A percentile compares a stretch with the other conserved stretches of the same genome.
These are phyloP conservation scores for Ogataea glucozyma DNA, from an alignment of 805 yeast genomes.

Conservation along the genomic window DNA sequence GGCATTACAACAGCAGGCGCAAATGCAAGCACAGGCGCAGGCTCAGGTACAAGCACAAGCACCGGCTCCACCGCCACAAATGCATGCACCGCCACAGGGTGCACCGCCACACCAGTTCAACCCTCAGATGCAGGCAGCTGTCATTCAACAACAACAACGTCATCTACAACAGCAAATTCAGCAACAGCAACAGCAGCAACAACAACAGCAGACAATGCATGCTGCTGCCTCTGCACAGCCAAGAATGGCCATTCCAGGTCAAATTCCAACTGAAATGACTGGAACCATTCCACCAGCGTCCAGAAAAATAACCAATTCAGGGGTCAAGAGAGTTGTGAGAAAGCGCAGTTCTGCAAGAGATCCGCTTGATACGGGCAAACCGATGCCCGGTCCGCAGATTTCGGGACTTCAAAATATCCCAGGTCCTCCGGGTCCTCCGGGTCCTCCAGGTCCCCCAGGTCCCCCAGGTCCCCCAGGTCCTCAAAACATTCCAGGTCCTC, in stretches of 20 bases:
- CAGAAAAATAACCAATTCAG: constrained; percentile 8
- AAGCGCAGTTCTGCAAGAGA: constrained; percentile 18
- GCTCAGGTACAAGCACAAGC: constrained; percentile 7
- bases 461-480: background rate
- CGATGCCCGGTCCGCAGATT: background rate
- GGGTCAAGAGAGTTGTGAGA: constrained; percentile 12
- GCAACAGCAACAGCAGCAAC: constrained; percentile 28
- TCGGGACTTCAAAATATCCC: background rate
- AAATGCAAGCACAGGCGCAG: constrained; percentile 18
- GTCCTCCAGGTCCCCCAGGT: background rate
- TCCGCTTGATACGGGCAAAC: constrained; percentile 14
- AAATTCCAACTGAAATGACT: constrained; percentile 6
- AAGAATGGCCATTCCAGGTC: constrained; percentile 9
- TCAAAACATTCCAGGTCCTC: background rate
- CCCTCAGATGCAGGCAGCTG: constrained; percentile 24
- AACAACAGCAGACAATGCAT: constrained; percentile 37
- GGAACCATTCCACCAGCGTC: constrained; percentile 12
- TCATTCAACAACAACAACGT: constrained; percentile 32
- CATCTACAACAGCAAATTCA: constrained; percentile 32
- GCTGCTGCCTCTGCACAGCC: constrained; percentile 41
- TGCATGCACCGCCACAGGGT: no score
- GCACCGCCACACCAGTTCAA: constrained; percentile 26
- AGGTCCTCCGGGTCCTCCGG: background rate
- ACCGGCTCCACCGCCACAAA: constrained; percentile 11
- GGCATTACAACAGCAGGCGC: constrained; percentile 25